Percentiles rank a stretch among this genome's conserved stretches.
These are phyloP conservation scores for Tuber microsphaerosporum DNA, from an alignment of 495 filamentous ascomycete genomes.

Conservation along the genomic window DNA sequence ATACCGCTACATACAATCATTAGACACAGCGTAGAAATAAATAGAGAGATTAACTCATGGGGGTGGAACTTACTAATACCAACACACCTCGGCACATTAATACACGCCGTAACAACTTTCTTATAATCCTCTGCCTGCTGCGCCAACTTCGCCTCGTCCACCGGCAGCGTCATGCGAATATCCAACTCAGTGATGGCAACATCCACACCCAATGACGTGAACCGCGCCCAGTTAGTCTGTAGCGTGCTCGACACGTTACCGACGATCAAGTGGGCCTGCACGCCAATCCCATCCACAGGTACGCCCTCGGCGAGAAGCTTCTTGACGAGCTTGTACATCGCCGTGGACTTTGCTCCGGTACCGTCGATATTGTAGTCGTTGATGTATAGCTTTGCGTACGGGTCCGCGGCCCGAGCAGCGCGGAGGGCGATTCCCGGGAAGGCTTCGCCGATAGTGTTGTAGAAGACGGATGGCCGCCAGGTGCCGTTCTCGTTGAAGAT, in stretches of 20 bases:
- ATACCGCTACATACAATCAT: slow-evolving; percentile 11
- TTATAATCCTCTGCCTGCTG: slow-evolving; percentile 56
- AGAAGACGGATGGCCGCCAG: slow-evolving; percentile 54
- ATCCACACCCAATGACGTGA: slow-evolving; percentile 47
- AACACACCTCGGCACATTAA: slow-evolving; percentile 54
- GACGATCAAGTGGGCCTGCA: no score
- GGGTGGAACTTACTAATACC: slow-evolving; percentile 50
- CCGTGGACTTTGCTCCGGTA: slow-evolving; percentile 48
- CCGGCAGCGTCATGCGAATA: slow-evolving; percentile 50
- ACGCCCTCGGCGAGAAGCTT: slow-evolving; percentile 49
- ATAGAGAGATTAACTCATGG: not conserved
- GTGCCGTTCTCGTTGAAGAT: slow-evolving; percentile 61
- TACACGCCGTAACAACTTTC: slow-evolving; percentile 54
- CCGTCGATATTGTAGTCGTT: slow-evolving; percentile 65
- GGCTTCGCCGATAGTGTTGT: slow-evolving; percentile 51
- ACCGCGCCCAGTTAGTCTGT: slow-evolving; percentile 43
- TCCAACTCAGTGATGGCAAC: slow-evolving; percentile 60
- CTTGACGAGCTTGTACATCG: slow-evolving; percentile 49
- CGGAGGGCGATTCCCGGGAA: slow-evolving; percentile 55
- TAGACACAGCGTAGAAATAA: not conserved
- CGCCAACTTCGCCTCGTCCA: slow-evolving; percentile 46
- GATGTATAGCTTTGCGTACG: slow-evolving; percentile 58
- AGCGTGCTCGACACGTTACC: no score
- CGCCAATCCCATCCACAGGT: no score
- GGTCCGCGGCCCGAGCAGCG: slow-evolving; percentile 51